A percentile compares a stretch with the other conserved stretches of the same genome.
These are phyloP conservation scores for Zalaria obscura DNA, from an alignment of 2,329 filamentous ascomycete genomes.

Conservation along the genomic window DNA sequence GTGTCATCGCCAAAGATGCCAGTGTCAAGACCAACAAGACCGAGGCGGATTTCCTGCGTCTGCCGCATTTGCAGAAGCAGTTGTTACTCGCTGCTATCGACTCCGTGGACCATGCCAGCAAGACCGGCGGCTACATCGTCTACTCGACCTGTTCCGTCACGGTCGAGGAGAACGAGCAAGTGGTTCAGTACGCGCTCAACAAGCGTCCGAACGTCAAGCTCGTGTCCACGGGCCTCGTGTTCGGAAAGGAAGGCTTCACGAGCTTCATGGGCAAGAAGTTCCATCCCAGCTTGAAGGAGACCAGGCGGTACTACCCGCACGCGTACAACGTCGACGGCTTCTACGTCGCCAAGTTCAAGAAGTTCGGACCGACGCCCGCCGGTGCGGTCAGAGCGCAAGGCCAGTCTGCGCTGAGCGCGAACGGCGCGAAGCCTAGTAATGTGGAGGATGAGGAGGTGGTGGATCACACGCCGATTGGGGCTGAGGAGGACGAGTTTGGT, in stretches of 20 bases:
- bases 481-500: constrained; percentile 29
- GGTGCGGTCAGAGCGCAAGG: constrained; percentile 34
- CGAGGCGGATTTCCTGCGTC: constrained; percentile 80
- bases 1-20: constrained; percentile 93
- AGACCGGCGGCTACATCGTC: constrained; percentile 87
- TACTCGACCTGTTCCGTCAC: constrained; percentile 96
- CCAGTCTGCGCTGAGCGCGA: constrained; percentile 15
- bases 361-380: constrained; percentile 62
- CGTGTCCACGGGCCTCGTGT: constrained; percentile 78
- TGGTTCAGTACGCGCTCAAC: constrained; percentile 83
- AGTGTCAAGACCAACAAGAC: constrained; percentile 98
- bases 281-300: constrained; percentile 68
- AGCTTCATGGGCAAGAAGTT: constrained; percentile 86
- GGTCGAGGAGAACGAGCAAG: constrained; percentile 84
- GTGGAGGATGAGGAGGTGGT: constrained; percentile 28
- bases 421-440: constrained; percentile 12
- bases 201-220: constrained; percentile 89
- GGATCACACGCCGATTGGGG: constrained; percentile 55
- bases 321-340: constrained; percentile 95
- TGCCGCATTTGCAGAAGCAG: constrained; percentile 92
- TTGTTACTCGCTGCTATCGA: constrained; percentile 86
- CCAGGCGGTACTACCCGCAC: constrained; percentile 78
- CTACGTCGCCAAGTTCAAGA: constrained; percentile 96
- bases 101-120: constrained; percentile 78
- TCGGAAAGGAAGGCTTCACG: constrained; percentile 86